Percentiles rank a stretch among this genome's conserved stretches.
Evolutionary conservation across 495 filamentous ascomycete genomes (phyloP).

Genomic region (Tuber umbilicatum): DNA sequence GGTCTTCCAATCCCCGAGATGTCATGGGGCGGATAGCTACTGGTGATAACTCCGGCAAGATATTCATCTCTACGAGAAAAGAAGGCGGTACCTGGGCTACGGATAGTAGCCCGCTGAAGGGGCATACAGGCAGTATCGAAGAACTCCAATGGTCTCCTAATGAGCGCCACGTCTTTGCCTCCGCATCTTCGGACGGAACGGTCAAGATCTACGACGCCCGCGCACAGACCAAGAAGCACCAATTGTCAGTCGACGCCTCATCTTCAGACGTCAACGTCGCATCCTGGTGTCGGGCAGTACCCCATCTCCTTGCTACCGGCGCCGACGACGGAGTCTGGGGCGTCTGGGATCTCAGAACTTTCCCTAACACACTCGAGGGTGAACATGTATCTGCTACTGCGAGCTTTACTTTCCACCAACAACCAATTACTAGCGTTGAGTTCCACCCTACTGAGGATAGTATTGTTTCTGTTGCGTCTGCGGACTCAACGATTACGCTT

Average conservation of each 20-base stretch:
- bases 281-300: conserved; percentile 80
- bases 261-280: conserved; percentile 88
- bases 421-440: conserved; percentile 91
- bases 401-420: conserved; percentile 85
- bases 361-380: conserved; percentile 57
- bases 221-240: conserved; percentile 75
- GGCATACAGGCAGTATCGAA: conserved; percentile 79
- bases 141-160: conserved; percentile 94
- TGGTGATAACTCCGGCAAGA: conserved; percentile 81
- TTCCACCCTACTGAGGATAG: conserved; percentile 97
- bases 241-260: conserved; percentile 77
- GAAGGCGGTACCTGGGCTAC: conserved; percentile 83
- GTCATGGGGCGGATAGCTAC: conserved; percentile 74
- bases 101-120: conserved; percentile 68
- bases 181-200: conserved; percentile 84
- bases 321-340: conserved; percentile 92
- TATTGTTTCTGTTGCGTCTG: conserved; percentile 84
- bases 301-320: conserved; percentile 83
- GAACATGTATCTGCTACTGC: conserved; percentile 57
- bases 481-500: conserved; percentile 86
- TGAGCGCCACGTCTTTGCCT: conserved; percentile 86
- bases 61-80: conserved; percentile 77
- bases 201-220: conserved; percentile 94
- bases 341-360: conserved; percentile 92
- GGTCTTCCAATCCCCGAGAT: conserved; percentile 73